These are phyloP conservation scores for Nematocida minor DNA, from an alignment of 371 early-diverging fungal genomes.

Conservation along the genomic window DNA sequence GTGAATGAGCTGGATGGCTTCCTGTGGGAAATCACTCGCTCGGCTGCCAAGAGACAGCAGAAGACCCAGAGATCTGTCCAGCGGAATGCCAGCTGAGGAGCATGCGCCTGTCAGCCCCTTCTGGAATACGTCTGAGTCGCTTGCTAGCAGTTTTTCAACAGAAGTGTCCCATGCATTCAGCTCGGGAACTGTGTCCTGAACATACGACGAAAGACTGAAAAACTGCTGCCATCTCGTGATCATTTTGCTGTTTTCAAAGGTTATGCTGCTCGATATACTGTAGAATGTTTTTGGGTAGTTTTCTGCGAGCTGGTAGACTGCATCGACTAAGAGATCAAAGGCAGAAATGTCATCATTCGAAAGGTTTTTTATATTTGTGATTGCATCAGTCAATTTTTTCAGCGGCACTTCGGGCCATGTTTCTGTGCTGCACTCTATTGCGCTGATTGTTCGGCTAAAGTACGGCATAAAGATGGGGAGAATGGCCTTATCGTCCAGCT, in stretches of 20 bases:
- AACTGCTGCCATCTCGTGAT: constrained; percentile 18
- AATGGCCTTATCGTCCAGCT: neutral
- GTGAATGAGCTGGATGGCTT: neutral
- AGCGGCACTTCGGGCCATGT: neutral
- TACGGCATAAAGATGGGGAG: constrained; percentile 6
- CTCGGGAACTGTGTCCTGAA: constrained; percentile 1
- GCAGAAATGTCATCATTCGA: neutral
- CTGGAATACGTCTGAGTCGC: neutral
- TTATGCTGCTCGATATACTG: neutral
- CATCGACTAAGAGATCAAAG: neutral
- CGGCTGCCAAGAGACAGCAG: neutral
- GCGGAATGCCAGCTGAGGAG: neutral
- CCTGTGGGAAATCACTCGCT: neutral
- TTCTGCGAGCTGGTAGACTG: neutral
- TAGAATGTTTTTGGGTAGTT: constrained; percentile 16
- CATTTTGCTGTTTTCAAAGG: neutral
- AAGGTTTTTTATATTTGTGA: neutral
- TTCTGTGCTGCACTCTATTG: neutral
- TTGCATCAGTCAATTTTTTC: neutral
- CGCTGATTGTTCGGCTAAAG: neutral
- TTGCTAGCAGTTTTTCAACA: neutral
- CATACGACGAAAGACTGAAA: neutral
- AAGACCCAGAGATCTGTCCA: neutral
- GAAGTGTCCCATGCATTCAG: neutral
- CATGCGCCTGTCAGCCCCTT: constrained; percentile 12